Evolutionary conservation across 2,329 filamentous ascomycete genomes (phyloP), one percentile per base, ranked within the genome.

Genomic region (Fusarium avenaceum): DNA sequence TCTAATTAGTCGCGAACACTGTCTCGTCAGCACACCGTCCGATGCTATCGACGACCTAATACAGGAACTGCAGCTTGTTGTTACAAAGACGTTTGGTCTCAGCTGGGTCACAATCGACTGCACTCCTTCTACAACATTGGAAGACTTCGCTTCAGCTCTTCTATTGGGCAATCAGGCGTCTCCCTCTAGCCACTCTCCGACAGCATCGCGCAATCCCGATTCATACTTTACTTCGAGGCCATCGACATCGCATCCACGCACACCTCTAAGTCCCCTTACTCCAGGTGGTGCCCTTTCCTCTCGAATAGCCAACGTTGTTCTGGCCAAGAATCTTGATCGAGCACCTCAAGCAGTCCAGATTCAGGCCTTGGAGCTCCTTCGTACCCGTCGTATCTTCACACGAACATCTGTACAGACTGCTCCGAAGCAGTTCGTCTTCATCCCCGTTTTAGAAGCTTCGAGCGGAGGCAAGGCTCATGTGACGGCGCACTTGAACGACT

Each of bases 1-100:
- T 76, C 86, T 98, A 51, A 85, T 94, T 65, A 89, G 90, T 62
- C 87, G 90, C 69, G 92, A 97, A 78, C 94, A 98, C 78, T 97
- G 93, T 80, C 89, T 98, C 72, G 89, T 98, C 75, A 91, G 93
- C 79, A 92, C 92, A 17, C 86, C 89, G 4, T 77, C 81, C 6
- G 81, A 86, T 35, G 81, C 83, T 52, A 80, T 95, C 57, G 85
- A 91, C 77, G 86, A 89, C 68, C 83, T 97, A n/a, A 85, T 90
- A 43, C 85, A 88, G 52, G 93, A 97, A 78, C 82, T 97, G 22
- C 86, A 87, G 66, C 81, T 96, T 75, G 91, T 95, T 54, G 87
- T 89, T 60, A 81, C 83, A 19, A 87, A 87, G 66, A 89, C 90
- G 4, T 97, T 97, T 76, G 89, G 89, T 46, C 85, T 97, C 33